A percentile compares a stretch with the other conserved stretches of the same genome.
These are phyloP conservation scores for Tulasnella sp. DNA, from an alignment of 768 basidiomycete species.

Conservation along the genomic window DNA sequence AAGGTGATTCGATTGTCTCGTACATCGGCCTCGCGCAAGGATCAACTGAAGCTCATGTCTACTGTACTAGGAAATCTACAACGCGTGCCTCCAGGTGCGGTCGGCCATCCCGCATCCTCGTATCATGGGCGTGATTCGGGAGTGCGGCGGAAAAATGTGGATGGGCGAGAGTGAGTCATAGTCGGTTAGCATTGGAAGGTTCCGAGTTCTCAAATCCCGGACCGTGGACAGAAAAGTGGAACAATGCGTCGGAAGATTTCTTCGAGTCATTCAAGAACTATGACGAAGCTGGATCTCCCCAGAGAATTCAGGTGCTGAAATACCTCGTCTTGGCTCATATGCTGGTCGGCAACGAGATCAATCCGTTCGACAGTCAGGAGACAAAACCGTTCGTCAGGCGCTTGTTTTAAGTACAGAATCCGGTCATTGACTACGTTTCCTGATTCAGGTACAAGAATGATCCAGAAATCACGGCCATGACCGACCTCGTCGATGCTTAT, in stretches of 20 bases:
- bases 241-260: slow-evolving; percentile 92
- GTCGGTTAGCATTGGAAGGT: neutral
- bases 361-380: slow-evolving; percentile 98
- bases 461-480: slow-evolving; percentile 96
- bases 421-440: neutral
- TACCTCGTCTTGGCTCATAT: slow-evolving; percentile 97
- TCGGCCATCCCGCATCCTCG: slow-evolving; percentile 97
- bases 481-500: slow-evolving; percentile 91
- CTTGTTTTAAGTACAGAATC: neutral
- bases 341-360: slow-evolving; percentile 96
- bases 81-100: slow-evolving; percentile 82
- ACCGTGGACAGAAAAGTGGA: slow-evolving; percentile 74
- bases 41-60: too few relatives aligned
- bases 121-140: slow-evolving; percentile 98
- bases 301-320: slow-evolving; percentile 95
- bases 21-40: neutral
- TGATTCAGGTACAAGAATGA: slow-evolving; percentile 76
- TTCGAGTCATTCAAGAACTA: slow-evolving; percentile 99
- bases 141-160: slow-evolving; percentile 99
- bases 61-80: slow-evolving; percentile 90
- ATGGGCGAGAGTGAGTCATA: slow-evolving; percentile 83
- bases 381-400: slow-evolving; percentile 79
- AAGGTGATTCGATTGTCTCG: slow-evolving; percentile 43
- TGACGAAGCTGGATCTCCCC: slow-evolving; percentile 93
- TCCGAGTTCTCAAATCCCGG: neutral